These are phyloP conservation scores for Isoetes taiwanensis DNA, from an alignment of 75 land plant species.

Conservation along the genomic window DNA sequence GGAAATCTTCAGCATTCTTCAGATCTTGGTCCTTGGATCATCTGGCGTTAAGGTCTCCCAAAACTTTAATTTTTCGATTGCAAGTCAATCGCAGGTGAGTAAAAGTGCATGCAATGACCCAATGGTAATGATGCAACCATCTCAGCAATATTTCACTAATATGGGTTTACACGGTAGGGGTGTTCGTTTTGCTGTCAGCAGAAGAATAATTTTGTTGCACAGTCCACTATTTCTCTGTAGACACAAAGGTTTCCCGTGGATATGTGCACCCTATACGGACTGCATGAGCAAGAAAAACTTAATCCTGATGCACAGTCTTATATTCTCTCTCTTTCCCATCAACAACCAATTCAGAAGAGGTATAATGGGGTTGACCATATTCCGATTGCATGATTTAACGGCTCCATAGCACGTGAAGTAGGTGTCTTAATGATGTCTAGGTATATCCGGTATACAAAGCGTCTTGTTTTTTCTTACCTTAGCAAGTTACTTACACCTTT, in stretches of 20 bases:
- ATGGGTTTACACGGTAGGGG: constrained; percentile 24
- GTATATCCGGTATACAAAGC: constrained; percentile 37
- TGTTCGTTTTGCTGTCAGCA: constrained; percentile 24
- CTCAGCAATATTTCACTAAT: constrained; percentile 40
- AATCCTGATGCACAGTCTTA: constrained; percentile 51
- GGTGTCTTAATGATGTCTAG: constrained; percentile 41
- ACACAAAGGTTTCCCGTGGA: constrained; percentile 42
- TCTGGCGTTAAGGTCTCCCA: constrained; percentile 35
- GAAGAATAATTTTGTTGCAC: constrained; percentile 39
- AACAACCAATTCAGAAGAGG: constrained; percentile 10
- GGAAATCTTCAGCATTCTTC: neutral
- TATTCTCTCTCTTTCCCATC: constrained; percentile 29
- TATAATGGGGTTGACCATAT: constrained; percentile 27
- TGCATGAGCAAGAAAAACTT: constrained; percentile 71
- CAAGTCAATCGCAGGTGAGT: constrained; percentile 30
- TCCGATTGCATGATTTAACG: constrained; percentile 46
- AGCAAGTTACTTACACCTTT: constrained; percentile 69
- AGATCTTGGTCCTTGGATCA: neutral
- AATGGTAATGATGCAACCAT: constrained; percentile 54
- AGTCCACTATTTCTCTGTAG: constrained; percentile 31
- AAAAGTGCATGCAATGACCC: constrained; percentile 42
- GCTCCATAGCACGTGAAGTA: constrained; percentile 39
- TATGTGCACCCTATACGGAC: constrained; percentile 43
- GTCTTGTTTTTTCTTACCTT: constrained; percentile 33
- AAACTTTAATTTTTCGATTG: constrained; percentile 33